Evolutionary conservation across 345 rosid genomes (phyloP), one percentile per base, ranked within the genome.

Genomic region (Populus ilicifolia): DNA sequence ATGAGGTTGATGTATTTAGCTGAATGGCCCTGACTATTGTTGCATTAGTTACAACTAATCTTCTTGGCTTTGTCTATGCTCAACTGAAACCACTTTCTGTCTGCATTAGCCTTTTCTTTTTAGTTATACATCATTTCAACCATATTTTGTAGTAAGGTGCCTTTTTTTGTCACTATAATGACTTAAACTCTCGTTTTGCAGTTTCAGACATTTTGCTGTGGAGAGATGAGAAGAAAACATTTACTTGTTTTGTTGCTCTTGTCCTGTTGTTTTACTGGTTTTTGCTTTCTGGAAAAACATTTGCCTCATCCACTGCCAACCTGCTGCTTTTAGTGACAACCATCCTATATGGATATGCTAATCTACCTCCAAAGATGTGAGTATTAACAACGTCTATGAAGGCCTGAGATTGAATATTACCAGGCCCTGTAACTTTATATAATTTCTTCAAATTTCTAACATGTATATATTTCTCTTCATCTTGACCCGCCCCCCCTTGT

Each of bases 171-270:
- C 17, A 1, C 30, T 69, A 21, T 80, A 27, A 76, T 76, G 52
- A 65, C 71, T 75, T 79, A 46, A 74, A 74, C 64, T 81, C 50
- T 85, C 76, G 76, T 66, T 10, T 35, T 86, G 88, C 96, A 95
- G 99, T 89, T 86, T 92, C 97, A 25, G 91, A 90, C 69, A 80
- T 95, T 82, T 90, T 92, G 74, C 91, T 95, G 36, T 95, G 99
- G 99, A 92, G 96, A 87, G 91, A 95, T 79, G 92, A 92, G 89
- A 95, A 88, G 91, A 83, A 79, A 84, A 88, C 99, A 75, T 90
- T 92, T 66, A 68, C 86, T 8, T 92, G 80, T 83, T 92, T 93
- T 72, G 76, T 92, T 69, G 27, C 79, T 10, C 80, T 88, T 79
- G 84, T 80, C 83, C 25, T 89, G 77, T 71, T 88, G 77, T 93